Base-by-base conservation (phyloP, 495 filamentous ascomycete species). In the Hyaloscypha bicolor region DNA sequence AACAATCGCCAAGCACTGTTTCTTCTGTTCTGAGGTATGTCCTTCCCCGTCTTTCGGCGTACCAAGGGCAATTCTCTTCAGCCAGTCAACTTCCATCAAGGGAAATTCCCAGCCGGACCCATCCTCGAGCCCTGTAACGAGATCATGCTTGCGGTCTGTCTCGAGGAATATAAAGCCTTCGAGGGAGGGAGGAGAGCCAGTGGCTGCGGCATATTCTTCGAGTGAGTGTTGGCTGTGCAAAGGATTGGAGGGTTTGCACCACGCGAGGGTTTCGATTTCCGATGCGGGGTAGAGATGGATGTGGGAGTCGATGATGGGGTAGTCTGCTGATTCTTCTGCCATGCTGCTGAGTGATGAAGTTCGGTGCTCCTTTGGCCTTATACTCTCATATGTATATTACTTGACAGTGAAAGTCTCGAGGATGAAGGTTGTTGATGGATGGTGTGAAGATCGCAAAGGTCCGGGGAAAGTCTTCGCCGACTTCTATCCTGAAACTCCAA, bases 141-240 rank as follows among this genome's bases (percentile, higher is more conserved):
- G 72, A 58, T 83, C 83, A 62, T 88, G 84, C 60, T 87, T 82
- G 52, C 92, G 89, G 78, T 96, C 93, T 19, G 90, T 87, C 77
- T 96, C 93, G 51, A 96, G 73, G 77, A 93, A 90, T 58, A 96
- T 83, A 78, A 93, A 93, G 21, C 91, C 92, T 8, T 83, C 77
- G 11, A 89, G 74, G 3, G 60, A 51, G 1, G 66, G 22, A 12
- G 63, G 68, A n/a, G 65, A 61, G 9, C 69, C 25, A 3, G 67
- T 74, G 25, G 63, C 73, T 42, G 64, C 37, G 21, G 67, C 37
- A 76, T 88, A 92, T 69, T 92, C 83, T 60, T 82, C 73, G 51
- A 91, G 67, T n/a, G 86, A 89, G 75, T 88, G 83, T 57, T 88
- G 88, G 11, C 76, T 73, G 53, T 83, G 78, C 4, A 96, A 80